A percentile compares a stretch with the other conserved stretches of the same genome.
Evolutionary conservation across 2,329 filamentous ascomycete genomes (phyloP).

Genomic region (Berkeleyomyces rouxiae): DNA sequence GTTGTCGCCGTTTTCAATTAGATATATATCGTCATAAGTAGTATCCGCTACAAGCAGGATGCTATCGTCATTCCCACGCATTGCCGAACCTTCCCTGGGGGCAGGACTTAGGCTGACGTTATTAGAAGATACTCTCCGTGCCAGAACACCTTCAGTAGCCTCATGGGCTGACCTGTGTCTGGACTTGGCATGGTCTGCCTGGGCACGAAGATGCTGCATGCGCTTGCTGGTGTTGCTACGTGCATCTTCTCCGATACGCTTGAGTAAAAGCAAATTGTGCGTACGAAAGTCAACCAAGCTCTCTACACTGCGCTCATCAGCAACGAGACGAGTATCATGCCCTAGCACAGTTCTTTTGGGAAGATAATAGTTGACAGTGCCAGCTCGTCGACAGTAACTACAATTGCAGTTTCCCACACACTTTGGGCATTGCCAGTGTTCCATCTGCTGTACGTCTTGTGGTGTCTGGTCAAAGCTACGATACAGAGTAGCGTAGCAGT

Average conservation of each 20-base stretch:
- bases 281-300: conserved; percentile 77
- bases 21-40: neutral
- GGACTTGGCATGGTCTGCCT: conserved; percentile 41
- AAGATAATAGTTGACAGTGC: conserved; percentile 59
- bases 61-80: neutral
- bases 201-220: conserved; percentile 38
- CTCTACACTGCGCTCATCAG: conserved; percentile 81
- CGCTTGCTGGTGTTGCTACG: conserved; percentile 39
- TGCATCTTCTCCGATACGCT: conserved; percentile 39
- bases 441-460: conserved; percentile 60
- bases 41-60: neutral
- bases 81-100: neutral
- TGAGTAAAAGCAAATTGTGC: conserved; percentile 76
- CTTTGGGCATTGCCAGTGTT: conserved; percentile 75
- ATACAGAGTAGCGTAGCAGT: conserved; percentile 88
- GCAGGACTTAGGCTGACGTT: neutral
- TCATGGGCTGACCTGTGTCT: conserved; percentile 20
- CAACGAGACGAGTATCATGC: conserved; percentile 78
- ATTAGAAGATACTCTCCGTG: neutral
- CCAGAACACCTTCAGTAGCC: conserved; percentile 19
- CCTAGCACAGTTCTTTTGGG: conserved; percentile 79
- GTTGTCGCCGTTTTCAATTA: neutral
- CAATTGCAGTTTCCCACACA: conserved; percentile 81
- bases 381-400: conserved; percentile 51
- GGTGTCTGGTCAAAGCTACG: conserved; percentile 85